phyloP scores from a whole-genome alignment of 2,329 filamentous ascomycete genomes.

The Trichoderma sp. region DNA sequence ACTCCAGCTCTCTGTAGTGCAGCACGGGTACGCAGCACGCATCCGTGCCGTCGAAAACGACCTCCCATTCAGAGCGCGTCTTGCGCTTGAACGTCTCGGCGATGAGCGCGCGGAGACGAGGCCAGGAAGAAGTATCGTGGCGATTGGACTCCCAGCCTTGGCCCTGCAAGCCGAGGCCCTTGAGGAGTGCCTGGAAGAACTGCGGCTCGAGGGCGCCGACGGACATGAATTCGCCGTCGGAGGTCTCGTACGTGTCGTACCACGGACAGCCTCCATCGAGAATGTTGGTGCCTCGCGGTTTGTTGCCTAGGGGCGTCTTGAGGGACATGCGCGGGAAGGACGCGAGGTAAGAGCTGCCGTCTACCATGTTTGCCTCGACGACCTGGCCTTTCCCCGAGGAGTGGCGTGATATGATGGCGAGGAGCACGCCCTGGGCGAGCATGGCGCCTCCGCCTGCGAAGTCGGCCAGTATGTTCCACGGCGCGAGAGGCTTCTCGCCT shows the following conservation, averaged over 20 bases:
- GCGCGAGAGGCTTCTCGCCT: conserved; percentile 69
- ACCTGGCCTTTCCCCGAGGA: conserved; percentile 73
- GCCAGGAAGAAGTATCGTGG: conserved; percentile 64
- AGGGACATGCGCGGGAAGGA: conserved; percentile 69
- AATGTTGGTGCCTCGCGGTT: conserved; percentile 68
- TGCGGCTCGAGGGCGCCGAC: conserved; percentile 89
- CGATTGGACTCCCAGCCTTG: conserved; percentile 51
- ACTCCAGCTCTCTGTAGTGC: conserved; percentile 67
- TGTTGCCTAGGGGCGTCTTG: conserved; percentile 60
- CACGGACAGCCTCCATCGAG: conserved; percentile 84
- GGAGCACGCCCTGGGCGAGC: conserved; percentile 75
- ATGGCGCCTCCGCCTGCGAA: conserved; percentile 86
- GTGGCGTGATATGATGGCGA: conserved; percentile 69
- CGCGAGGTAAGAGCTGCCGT: conserved; percentile 76
- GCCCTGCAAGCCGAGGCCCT: conserved; percentile 58
- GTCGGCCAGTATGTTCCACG: conserved; percentile 81
- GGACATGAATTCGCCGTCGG: conserved; percentile 74
- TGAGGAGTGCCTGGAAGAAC: conserved; percentile 70
- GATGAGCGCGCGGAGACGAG: conserved; percentile 60
- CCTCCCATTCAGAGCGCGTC: conserved; percentile 77
- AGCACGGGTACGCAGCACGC: conserved; percentile 90
- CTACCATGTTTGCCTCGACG: conserved; percentile 96
- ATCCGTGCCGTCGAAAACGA: conserved; percentile 82
- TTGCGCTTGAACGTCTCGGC: conserved; percentile 62
- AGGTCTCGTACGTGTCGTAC: conserved; percentile 86